These are phyloP conservation scores for Capsella bursapastoris DNA, from an alignment of 345 rosid species.

Conservation along the genomic window DNA sequence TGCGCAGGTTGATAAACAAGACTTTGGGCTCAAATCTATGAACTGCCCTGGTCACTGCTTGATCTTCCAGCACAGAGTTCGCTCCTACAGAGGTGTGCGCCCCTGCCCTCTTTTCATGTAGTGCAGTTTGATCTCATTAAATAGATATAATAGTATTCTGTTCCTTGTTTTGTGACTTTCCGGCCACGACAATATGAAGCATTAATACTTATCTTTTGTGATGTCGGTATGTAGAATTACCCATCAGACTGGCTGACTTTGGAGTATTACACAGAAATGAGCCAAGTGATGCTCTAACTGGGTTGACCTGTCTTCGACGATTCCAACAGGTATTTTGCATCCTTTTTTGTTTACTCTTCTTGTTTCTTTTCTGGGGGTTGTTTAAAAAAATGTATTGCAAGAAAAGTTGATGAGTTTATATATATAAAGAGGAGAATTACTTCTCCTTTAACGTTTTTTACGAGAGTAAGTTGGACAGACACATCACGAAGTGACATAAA, in stretches of 20 bases:
- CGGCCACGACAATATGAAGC: not conserved
- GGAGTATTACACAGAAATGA: conserved; percentile 87
- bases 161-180: conserved; percentile 43
- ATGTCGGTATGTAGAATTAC: conserved; percentile 59
- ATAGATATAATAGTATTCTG: conserved; percentile 32
- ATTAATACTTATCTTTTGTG: not conserved
- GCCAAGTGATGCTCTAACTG: conserved; percentile 87
- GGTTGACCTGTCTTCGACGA: conserved; percentile 80
- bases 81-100: conserved; percentile 14
- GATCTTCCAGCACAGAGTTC: conserved; percentile 76
- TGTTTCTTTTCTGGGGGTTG: not conserved
- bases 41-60: conserved; percentile 30
- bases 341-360: not conserved
- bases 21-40: conserved; percentile 9
- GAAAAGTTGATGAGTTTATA: no score
- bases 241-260: conserved; percentile 82
- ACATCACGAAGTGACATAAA: no score
- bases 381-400: no score
- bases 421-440: no score
- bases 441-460: no score
- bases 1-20: conserved; percentile 9
- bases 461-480: no score
- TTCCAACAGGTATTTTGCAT: conserved; percentile 62
- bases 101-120: not conserved
- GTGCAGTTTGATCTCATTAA: conserved; percentile 43